phyloP scores from a whole-genome alignment of 1,284 basidiomycete genomes.

The Sporisorium exsertum region DNA sequence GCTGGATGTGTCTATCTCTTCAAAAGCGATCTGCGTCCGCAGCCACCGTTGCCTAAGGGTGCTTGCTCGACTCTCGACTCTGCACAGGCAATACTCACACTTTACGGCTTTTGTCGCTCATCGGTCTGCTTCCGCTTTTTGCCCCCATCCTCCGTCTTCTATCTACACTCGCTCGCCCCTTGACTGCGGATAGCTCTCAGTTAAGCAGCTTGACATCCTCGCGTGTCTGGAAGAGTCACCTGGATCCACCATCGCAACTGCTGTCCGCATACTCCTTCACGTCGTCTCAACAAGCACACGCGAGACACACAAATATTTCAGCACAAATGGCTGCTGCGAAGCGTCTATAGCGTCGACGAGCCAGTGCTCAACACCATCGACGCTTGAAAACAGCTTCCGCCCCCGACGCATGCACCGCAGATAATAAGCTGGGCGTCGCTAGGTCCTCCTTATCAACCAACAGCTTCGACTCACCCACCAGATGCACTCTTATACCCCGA shows the following conservation, averaged over 20 bases:
- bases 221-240: not conserved
- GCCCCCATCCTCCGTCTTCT: not conserved
- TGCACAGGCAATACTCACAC: not conserved
- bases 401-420: not conserved
- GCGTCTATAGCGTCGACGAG: not conserved
- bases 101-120: not conserved
- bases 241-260: not conserved
- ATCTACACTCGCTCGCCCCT: not conserved
- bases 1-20: not conserved
- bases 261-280: not conserved
- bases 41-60: not conserved
- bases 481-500: constrained; percentile 33
- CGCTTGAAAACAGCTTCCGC: no score
- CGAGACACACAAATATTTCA: not conserved
- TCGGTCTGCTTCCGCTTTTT: not conserved
- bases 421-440: not conserved
- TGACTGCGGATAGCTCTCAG: not conserved
- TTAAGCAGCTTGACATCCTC: not conserved
- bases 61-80: not conserved
- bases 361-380: not conserved
- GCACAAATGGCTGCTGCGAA: not conserved
- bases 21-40: constrained; percentile 7
- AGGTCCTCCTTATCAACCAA: not conserved
- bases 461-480: not conserved
- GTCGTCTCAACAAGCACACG: not conserved